Evolutionary conservation across 1,284 basidiomycete species (phyloP).

Genomic region (Exobasidium rhododendri): DNA sequence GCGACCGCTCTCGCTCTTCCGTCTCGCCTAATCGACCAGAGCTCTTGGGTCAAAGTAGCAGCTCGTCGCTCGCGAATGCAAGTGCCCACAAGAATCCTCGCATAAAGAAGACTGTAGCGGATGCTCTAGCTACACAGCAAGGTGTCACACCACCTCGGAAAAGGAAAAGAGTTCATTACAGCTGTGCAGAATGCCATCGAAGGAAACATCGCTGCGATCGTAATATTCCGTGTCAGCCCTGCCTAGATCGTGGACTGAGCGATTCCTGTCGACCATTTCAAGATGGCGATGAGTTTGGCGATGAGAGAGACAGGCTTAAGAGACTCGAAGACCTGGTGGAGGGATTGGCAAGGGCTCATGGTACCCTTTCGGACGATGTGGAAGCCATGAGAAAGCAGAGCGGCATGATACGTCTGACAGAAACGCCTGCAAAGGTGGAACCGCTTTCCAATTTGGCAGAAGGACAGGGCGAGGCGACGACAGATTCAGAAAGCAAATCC

Average conservation of each 20-base stretch:
- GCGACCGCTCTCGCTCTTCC: background rate
- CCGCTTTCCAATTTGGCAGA: background rate
- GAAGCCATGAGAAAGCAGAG: constrained; percentile 21
- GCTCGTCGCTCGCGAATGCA: too few species aligned
- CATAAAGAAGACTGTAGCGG: constrained; percentile 8
- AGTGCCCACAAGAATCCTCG: constrained; percentile 10
- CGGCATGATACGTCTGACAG: background rate
- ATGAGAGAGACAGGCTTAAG: constrained; percentile 42
- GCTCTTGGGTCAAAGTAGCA: background rate
- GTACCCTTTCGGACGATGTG: constrained; percentile 39
- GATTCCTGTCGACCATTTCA: constrained; percentile 45
- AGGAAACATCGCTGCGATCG: constrained; percentile 49
- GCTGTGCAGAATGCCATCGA: constrained; percentile 49
- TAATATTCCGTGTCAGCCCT: constrained; percentile 46
- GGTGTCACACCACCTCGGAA: constrained; percentile 10
- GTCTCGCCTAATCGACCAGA: background rate
- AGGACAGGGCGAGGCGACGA: background rate
- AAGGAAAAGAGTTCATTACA: constrained; percentile 44
- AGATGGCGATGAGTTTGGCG: constrained; percentile 48
- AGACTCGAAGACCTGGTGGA: constrained; percentile 51
- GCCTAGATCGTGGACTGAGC: constrained; percentile 46
- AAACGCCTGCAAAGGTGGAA: background rate
- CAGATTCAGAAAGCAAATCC: background rate
- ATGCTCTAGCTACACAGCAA: constrained; percentile 6
- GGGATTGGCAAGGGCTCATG: constrained; percentile 45